Evolutionary conservation across 139 green algal species (phyloP).

Genomic region (Volvox reticuliferus): DNA sequence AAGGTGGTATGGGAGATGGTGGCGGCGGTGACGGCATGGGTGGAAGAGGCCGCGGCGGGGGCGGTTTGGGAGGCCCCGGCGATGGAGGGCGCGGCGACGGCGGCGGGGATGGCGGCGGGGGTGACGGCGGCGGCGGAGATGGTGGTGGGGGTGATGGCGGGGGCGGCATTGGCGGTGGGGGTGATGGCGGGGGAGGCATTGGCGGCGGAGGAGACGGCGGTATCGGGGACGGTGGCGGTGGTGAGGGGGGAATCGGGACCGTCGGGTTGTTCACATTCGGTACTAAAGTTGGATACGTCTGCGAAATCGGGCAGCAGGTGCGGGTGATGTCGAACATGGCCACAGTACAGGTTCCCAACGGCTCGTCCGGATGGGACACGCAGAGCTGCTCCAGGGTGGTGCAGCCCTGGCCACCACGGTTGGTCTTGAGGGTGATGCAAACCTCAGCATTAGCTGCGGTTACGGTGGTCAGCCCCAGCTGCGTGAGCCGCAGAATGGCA

Average conservation of each 20-base stretch:
- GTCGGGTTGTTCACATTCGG: background rate
- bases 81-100: background rate
- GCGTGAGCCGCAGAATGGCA: conserved; percentile 3
- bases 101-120: background rate
- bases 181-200: background rate
- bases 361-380: background rate
- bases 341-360: background rate
- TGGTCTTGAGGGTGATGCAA: background rate
- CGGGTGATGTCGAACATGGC: background rate
- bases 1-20: background rate
- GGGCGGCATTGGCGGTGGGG: background rate
- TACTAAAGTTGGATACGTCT: background rate
- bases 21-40: background rate
- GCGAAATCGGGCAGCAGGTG: background rate
- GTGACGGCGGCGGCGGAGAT: background rate
- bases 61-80: background rate
- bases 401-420: background rate
- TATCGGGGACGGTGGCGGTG: background rate
- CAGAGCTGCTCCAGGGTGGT: conserved; percentile 13
- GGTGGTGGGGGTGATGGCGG: background rate
- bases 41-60: background rate
- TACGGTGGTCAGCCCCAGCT: background rate
- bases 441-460: background rate
- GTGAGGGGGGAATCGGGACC: background rate
- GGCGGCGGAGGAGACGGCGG: background rate